Evolutionary conservation across 1,284 basidiomycete genomes (phyloP), one percentile per base, ranked within the genome.

Genomic region (Trichosporon asahii): DNA sequence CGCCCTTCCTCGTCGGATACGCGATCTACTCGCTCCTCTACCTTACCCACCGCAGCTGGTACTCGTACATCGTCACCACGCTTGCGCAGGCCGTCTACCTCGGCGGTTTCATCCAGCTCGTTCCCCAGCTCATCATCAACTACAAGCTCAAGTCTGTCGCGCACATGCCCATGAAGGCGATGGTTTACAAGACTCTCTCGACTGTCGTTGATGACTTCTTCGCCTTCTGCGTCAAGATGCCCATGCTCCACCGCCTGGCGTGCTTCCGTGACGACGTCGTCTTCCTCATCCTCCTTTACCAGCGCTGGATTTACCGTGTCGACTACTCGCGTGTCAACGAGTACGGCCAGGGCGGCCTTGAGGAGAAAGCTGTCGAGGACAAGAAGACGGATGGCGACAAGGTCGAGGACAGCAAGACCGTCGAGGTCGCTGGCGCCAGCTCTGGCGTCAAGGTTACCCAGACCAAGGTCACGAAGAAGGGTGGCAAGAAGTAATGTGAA

Each of bases 271-370:
- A 96, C 84, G 94, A 96, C 80, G 89, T 93, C 27, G 94, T 96
- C 67, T 95, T 96, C 72, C 69, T 83, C 29, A 72, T 83, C 60
- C 73, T 80, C 9, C 72, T 82, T 31, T 81, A 81, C 73, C 76
- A 96, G 90, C 89, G 93, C 70, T 98, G 92, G 91, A 95, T 96
- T 82, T 99, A 98, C 85, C 90, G 93, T 66, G 87, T 97, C 78
- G 96, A 99, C 85, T 91, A 90, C 76, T 92, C 91, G 76, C 90
- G 96, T 74, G 88, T 93, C 75, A 99, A 99, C 83, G 96, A 98
- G 85, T 98, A 94, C 80, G 95, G 95, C 69, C 92, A 95, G 85
- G 90, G 94, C 76, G 84, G 74, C 25, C 49, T 53, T 21, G 49
- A 53, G 63, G 80, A 81, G 66, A 80, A 57, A 27, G 53, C 71